Conservation (phyloP, 768 basidiomycete genomes). For the Rhizopogon vinicolor region DNA sequence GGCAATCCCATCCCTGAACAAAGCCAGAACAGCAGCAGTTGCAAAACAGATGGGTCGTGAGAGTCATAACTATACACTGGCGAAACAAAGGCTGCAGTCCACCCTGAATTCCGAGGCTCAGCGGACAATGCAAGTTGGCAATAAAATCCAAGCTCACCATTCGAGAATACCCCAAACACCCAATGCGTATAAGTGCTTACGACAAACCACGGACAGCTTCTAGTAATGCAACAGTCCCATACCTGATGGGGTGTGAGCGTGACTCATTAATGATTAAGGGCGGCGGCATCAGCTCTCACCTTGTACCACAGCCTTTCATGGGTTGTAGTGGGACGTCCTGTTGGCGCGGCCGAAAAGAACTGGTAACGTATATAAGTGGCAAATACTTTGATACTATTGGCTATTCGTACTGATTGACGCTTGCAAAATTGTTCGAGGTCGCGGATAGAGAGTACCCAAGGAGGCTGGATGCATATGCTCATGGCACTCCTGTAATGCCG, state of each 20-base stretch:
- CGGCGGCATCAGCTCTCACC: conserved; percentile 14
- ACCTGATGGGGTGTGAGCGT: conserved; percentile 18
- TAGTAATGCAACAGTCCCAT: conserved; percentile 35
- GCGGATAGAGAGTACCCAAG: conserved; percentile 31
- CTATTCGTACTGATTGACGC: conserved; percentile 15
- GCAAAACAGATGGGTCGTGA: conserved; percentile 42
- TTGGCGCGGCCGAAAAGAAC: conserved; percentile 12
- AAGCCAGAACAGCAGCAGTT: conserved; percentile 52
- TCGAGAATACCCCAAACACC: conserved; percentile 39
- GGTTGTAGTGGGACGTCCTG: conserved; percentile 3
- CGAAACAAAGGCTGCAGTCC: conserved; percentile 49
- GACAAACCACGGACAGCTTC: conserved; percentile 33
- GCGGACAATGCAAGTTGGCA: background rate
- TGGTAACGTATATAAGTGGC: conserved; percentile 9
- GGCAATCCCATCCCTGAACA: conserved; percentile 44
- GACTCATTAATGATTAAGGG: conserved; percentile 4
- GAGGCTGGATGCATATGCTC: conserved; percentile 30
- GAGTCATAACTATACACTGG: conserved; percentile 37
- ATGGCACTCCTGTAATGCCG: conserved; percentile 6
- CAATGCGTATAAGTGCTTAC: conserved; percentile 40
- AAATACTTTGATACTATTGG: background rate
- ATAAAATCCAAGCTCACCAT: conserved; percentile 19
- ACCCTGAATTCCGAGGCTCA: conserved; percentile 32
- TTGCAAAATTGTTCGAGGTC: conserved; percentile 31
- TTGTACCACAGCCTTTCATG: conserved; percentile 56